Conservation (phyloP, 2,329 filamentous ascomycete species). For the Xylariaceae sp. region DNA sequence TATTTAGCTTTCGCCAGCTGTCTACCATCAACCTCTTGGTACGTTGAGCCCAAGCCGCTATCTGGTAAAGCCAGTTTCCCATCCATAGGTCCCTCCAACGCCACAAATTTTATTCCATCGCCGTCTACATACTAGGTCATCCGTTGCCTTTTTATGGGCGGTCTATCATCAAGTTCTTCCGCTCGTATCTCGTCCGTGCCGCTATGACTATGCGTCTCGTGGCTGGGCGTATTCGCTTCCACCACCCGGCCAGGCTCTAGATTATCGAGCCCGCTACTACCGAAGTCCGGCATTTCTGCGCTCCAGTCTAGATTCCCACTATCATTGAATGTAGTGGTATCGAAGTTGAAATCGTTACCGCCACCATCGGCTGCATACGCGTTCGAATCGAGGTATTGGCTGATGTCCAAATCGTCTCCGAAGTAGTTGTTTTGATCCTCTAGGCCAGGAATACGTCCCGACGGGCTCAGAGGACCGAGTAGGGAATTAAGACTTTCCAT, state of each 20-base stretch:
- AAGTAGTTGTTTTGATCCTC: slow-evolving; percentile 43
- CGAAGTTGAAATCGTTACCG: slow-evolving; percentile 43
- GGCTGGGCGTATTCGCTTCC: slow-evolving; percentile 32
- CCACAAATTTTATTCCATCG: slow-evolving; percentile 2
- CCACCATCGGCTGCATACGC: slow-evolving; percentile 24
- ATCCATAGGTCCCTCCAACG: slow-evolving; percentile 10
- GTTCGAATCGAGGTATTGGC: slow-evolving; percentile 47
- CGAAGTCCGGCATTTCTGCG: slow-evolving; percentile 25
- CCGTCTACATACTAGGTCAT: slow-evolving; percentile 21
- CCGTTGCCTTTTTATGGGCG: slow-evolving; percentile 32
- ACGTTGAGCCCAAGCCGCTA: slow-evolving; percentile 5
- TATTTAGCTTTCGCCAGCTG: no score
- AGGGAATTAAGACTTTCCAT: slow-evolving; percentile 73
- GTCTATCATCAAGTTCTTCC: slow-evolving; percentile 39
- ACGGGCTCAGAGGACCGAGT: slow-evolving; percentile 77
- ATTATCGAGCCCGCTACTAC: slow-evolving; percentile 7
- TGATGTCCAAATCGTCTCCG: slow-evolving; percentile 48
- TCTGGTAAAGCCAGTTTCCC: slow-evolving; percentile 7
- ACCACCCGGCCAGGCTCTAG: slow-evolving; percentile 22
- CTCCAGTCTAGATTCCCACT: slow-evolving; percentile 24
- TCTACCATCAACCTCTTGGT: no score
- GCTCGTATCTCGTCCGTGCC: slow-evolving; percentile 51
- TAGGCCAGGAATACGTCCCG: slow-evolving; percentile 73
- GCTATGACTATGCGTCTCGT: slow-evolving; percentile 45
- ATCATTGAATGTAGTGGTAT: slow-evolving; percentile 29